These are phyloP conservation scores for Solanum tacnaense DNA, from an alignment of 257 asterid species.

Conservation along the genomic window DNA sequence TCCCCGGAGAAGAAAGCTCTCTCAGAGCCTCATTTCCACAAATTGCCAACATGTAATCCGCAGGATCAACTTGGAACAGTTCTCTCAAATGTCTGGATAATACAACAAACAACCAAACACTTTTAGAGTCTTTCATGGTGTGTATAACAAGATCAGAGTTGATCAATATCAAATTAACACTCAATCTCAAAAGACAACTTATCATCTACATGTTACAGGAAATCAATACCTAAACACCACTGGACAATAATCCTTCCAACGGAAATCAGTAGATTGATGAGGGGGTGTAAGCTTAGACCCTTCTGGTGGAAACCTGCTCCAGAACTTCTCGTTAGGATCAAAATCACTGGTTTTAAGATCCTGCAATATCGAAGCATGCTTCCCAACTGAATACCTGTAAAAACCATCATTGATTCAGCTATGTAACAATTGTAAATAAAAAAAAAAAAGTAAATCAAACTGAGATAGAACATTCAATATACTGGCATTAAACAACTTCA, in stretches of 20 bases:
- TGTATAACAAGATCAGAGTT: not conserved
- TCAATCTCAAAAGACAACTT: not conserved
- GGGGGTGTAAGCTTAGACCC: constrained; percentile 66
- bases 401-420: not conserved
- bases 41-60: constrained; percentile 92
- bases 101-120: constrained; percentile 6
- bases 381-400: constrained; percentile 52
- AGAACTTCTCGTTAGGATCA: constrained; percentile 56
- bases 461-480: not conserved
- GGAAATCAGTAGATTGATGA: constrained; percentile 54
- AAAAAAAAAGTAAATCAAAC: not conserved
- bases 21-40: constrained; percentile 91
- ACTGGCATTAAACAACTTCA: not conserved
- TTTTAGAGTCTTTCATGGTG: not conserved
- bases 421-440: not conserved
- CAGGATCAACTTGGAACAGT: constrained; percentile 91
- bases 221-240: constrained; percentile 49
- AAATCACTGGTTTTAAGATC: constrained; percentile 47
- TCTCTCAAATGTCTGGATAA: constrained; percentile 67
- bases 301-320: constrained; percentile 53
- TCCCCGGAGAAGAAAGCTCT: constrained; percentile 97
- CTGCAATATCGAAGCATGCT: constrained; percentile 32
- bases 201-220: not conserved
- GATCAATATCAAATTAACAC: not conserved
- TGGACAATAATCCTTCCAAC: constrained; percentile 78